Conservation (phyloP, 345 rosid genomes). For the Populus deltoides region DNA sequence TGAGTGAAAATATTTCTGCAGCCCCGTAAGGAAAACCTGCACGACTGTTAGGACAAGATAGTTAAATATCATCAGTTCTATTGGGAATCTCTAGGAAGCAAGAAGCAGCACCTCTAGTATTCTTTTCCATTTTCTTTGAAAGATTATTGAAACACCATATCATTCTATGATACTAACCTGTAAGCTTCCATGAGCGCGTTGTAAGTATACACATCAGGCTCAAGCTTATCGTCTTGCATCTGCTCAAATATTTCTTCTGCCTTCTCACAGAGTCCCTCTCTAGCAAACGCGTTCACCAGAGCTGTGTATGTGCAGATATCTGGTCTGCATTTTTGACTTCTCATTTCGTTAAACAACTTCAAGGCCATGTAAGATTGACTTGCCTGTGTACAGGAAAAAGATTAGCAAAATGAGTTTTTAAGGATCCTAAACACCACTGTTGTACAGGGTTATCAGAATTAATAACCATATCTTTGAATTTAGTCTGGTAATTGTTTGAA, state of each 20-base stretch:
- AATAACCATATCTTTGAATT: no score
- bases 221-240: conserved; percentile 79
- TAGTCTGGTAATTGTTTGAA: no score
- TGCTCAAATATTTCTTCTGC: conserved; percentile 93
- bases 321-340: conserved; percentile 66
- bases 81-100: neutral
- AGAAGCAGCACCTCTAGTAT: neutral
- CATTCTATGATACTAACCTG: conserved; percentile 41
- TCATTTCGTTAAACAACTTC: conserved; percentile 80
- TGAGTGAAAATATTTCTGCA: conserved; percentile 86
- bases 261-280: conserved; percentile 93
- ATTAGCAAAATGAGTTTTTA: neutral
- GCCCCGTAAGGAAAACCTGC: conserved; percentile 93
- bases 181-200: conserved; percentile 94
- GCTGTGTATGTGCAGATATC: conserved; percentile 88
- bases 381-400: conserved; percentile 44
- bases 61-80: neutral
- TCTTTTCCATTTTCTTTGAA: neutral
- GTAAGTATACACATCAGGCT: conserved; percentile 87
- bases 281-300: conserved; percentile 86
- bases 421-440: neutral
- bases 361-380: conserved; percentile 76
- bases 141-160: neutral
- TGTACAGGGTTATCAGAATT: no score
- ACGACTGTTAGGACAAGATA: conserved; percentile 47